Percentiles rank a stretch among this genome's conserved stretches.
Evolutionary conservation across 495 filamentous ascomycete species (phyloP).

Genomic region (Parathielavia hyrcaniae): DNA sequence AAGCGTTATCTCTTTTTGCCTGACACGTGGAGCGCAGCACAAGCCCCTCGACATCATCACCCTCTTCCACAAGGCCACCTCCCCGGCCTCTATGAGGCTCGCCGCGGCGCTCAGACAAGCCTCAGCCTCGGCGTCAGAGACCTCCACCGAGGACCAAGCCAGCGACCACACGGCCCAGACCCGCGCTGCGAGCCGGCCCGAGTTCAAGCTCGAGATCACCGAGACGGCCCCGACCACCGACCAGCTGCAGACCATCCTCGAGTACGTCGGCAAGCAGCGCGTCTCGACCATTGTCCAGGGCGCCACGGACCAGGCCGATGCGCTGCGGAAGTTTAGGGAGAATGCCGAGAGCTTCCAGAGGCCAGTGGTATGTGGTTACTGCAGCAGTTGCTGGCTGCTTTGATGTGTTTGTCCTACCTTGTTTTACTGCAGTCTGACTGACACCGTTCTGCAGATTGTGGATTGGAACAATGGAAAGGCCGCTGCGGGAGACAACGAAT

Average conservation of each 20-base stretch:
- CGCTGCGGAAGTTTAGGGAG: constrained; percentile 63
- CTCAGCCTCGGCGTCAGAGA: constrained; percentile 52
- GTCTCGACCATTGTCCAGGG: constrained; percentile 60
- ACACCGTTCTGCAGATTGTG: constrained; percentile 52
- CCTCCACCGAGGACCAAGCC: constrained; percentile 61
- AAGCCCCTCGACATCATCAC: constrained; percentile 88
- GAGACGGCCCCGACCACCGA: constrained; percentile 73
- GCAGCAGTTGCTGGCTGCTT: background rate
- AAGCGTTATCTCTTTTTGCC: too few species aligned
- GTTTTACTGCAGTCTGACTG: background rate
- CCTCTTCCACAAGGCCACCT: constrained; percentile 79
- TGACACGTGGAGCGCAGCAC: constrained; percentile 42
- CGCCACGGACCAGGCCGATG: constrained; percentile 64
- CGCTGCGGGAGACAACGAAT: constrained; percentile 68
- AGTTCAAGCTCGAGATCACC: constrained; percentile 82
- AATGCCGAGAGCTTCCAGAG: constrained; percentile 55
- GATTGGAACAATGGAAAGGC: constrained; percentile 91
- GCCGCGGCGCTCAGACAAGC: constrained; percentile 69
- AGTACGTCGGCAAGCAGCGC: constrained; percentile 61
- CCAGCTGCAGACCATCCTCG: constrained; percentile 80
- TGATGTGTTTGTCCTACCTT: background rate
- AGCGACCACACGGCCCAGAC: constrained; percentile 42
- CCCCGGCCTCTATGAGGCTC: constrained; percentile 57
- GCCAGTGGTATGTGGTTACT: constrained; percentile 61
- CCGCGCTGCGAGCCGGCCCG: constrained; percentile 30